A percentile compares a stretch with the other conserved stretches of the same genome.
These are phyloP conservation scores for Lagenidium sp. DNA, from an alignment of 352 stramenopile species.

Conservation along the genomic window DNA sequence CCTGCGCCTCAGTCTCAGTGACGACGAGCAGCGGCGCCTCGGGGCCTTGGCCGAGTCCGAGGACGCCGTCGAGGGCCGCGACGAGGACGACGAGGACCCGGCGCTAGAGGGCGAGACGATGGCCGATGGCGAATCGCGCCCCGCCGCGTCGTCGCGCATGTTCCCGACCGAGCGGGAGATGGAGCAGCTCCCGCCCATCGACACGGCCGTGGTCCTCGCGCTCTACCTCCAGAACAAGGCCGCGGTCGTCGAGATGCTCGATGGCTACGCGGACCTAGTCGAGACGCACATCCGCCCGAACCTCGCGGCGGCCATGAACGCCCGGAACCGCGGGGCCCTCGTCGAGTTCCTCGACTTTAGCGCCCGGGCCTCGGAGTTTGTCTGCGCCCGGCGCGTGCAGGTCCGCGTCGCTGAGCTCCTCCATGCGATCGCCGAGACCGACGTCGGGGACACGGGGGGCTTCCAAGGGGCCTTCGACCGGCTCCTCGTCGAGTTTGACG, in stretches of 20 bases:
- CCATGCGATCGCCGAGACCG: slow-evolving; percentile 38
- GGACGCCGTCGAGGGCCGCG: slow-evolving; percentile 1
- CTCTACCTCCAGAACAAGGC: slow-evolving; percentile 56
- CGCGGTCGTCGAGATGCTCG: slow-evolving; percentile 59
- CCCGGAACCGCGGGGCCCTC: slow-evolving; percentile 31
- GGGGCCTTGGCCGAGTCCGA: background rate
- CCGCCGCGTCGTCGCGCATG: slow-evolving; percentile 17
- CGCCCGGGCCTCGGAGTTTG: slow-evolving; percentile 58
- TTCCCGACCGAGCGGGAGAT: slow-evolving; percentile 45
- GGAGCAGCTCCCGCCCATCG: slow-evolving; percentile 41
- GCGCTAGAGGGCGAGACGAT: slow-evolving; percentile 23
- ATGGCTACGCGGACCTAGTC: slow-evolving; percentile 52
- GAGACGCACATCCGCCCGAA: slow-evolving; percentile 39
- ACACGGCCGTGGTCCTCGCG: slow-evolving; percentile 36
- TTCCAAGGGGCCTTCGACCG: slow-evolving; percentile 11
- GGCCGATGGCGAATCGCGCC: slow-evolving; percentile 19
- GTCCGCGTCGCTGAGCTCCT: slow-evolving; percentile 51
- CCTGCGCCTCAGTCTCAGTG: too few relatives aligned
- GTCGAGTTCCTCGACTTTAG: slow-evolving; percentile 63
- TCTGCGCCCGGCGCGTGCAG: slow-evolving; percentile 53
- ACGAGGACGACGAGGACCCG: slow-evolving; percentile 11
- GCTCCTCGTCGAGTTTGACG: slow-evolving; percentile 22
- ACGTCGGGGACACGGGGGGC: slow-evolving; percentile 31
- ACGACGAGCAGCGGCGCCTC: background rate
- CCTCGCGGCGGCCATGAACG: slow-evolving; percentile 22